A percentile compares a stretch with the other conserved stretches of the same genome.
phyloP scores from a whole-genome alignment of 2,329 filamentous ascomycete genomes.

The Xylariaceae sp. region DNA sequence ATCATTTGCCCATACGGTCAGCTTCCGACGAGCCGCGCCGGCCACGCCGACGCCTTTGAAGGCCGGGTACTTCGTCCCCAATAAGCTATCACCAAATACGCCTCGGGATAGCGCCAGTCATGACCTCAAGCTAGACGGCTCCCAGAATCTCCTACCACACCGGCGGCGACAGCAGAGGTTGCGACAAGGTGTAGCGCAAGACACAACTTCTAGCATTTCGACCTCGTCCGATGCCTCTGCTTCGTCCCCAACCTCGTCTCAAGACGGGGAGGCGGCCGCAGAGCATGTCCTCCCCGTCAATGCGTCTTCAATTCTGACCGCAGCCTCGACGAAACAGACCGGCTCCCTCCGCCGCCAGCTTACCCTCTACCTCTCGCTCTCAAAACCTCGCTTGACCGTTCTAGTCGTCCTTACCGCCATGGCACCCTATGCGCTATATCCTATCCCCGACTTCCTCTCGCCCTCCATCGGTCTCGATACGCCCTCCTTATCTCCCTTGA shows the following conservation, averaged over 20 bases:
- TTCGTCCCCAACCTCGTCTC: not conserved
- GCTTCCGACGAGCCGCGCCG: constrained; percentile 13
- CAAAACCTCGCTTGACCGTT: constrained; percentile 91
- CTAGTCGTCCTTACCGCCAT: constrained; percentile 89
- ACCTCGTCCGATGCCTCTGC: not conserved
- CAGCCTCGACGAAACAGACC: constrained; percentile 43
- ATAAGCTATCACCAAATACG: constrained; percentile 18
- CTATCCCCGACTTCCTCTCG: constrained; percentile 77
- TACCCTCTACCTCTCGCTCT: constrained; percentile 79
- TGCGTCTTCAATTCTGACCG: constrained; percentile 52
- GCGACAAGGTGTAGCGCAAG: constrained; percentile 8
- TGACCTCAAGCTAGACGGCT: constrained; percentile 3
- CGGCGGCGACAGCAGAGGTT: constrained; percentile 3
- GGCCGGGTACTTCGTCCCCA: constrained; percentile 30
- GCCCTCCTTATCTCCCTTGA: constrained; percentile 83
- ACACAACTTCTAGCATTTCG: not conserved
- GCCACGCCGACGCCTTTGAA: constrained; percentile 23
- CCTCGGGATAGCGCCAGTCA: constrained; percentile 1
- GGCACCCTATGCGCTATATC: constrained; percentile 86
- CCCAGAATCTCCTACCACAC: constrained; percentile 8
- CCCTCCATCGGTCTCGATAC: constrained; percentile 56
- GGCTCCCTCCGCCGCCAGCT: constrained; percentile 58
- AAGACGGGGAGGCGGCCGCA: not conserved
- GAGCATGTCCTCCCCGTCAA: constrained; percentile 38
- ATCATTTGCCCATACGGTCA: constrained; percentile 18